These are phyloP conservation scores for Hanseniaspora taiwanica DNA, from an alignment of 805 yeast species.

Conservation along the genomic window DNA sequence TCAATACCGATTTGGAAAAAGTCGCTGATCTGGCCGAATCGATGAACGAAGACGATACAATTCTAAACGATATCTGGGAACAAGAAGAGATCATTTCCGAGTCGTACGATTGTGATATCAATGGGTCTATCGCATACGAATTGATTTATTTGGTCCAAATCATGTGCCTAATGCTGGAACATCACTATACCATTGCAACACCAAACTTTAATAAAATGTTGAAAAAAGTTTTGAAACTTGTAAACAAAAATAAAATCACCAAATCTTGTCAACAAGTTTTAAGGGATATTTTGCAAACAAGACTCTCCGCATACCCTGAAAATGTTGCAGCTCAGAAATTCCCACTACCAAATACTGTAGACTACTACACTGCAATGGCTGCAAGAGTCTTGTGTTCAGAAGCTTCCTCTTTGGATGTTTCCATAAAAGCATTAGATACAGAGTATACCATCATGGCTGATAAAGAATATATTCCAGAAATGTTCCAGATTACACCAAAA, in stretches of 20 bases:
- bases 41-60: background rate
- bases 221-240: conserved; percentile 33
- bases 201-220: conserved; percentile 13
- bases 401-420: conserved; percentile 33
- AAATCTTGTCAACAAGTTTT: conserved; percentile 19
- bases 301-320: conserved; percentile 36
- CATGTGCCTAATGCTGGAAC: background rate
- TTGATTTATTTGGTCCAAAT: conserved; percentile 39
- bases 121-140: conserved; percentile 48
- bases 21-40: background rate
- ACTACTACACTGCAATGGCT: conserved; percentile 31
- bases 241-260: conserved; percentile 45
- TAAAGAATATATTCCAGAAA: background rate
- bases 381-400: conserved; percentile 44
- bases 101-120: conserved; percentile 46
- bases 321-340: no score
- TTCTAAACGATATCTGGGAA: background rate
- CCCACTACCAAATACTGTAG: conserved; percentile 14
- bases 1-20: background rate
- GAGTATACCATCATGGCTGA: background rate
- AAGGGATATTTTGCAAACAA: conserved; percentile 12
- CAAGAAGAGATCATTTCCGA: conserved; percentile 33
- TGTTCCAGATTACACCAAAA: background rate
- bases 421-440: conserved; percentile 17
- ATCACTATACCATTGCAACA: background rate